A percentile compares a stretch with the other conserved stretches of the same genome.
Evolutionary conservation across 495 filamentous ascomycete species (phyloP).

Genomic region (Trichoderma orchidacearum): DNA sequence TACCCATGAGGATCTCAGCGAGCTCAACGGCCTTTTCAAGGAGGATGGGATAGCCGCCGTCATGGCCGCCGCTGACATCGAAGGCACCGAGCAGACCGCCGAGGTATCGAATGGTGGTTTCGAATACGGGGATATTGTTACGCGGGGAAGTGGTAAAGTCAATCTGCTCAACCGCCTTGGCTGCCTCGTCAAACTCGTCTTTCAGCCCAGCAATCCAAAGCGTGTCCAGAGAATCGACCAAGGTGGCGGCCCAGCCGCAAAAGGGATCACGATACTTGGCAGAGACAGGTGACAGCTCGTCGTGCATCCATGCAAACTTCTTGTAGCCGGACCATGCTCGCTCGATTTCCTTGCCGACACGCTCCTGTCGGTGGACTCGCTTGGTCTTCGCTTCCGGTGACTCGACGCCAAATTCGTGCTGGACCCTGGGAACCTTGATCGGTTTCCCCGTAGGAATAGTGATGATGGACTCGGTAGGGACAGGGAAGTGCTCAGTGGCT

Average conservation of each 20-base stretch:
- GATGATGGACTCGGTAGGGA: constrained; percentile 55
- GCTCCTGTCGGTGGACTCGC: constrained; percentile 47
- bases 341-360: constrained; percentile 63
- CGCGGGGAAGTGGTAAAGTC: constrained; percentile 73
- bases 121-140: constrained; percentile 61
- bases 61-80: constrained; percentile 54
- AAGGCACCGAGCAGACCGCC: constrained; percentile 75
- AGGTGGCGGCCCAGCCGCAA: constrained; percentile 85
- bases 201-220: constrained; percentile 93
- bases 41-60: constrained; percentile 41
- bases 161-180: constrained; percentile 61
- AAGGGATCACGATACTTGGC: constrained; percentile 59
- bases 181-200: constrained; percentile 79
- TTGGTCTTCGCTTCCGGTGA: constrained; percentile 41
- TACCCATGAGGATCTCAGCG: constrained; percentile 76
- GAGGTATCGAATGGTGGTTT: constrained; percentile 79
- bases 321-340: constrained; percentile 79
- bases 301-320: constrained; percentile 66
- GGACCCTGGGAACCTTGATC: constrained; percentile 60
- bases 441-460: constrained; percentile 57
- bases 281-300: constrained; percentile 66
- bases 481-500: constrained; percentile 57
- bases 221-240: constrained; percentile 89
- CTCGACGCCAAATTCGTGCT: constrained; percentile 56
- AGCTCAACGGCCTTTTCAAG: constrained; percentile 82